Percentiles rank a stretch among this genome's conserved stretches.
phyloP scores from a whole-genome alignment of 2,329 filamentous ascomycete genomes.

The Nemania abortiva region DNA sequence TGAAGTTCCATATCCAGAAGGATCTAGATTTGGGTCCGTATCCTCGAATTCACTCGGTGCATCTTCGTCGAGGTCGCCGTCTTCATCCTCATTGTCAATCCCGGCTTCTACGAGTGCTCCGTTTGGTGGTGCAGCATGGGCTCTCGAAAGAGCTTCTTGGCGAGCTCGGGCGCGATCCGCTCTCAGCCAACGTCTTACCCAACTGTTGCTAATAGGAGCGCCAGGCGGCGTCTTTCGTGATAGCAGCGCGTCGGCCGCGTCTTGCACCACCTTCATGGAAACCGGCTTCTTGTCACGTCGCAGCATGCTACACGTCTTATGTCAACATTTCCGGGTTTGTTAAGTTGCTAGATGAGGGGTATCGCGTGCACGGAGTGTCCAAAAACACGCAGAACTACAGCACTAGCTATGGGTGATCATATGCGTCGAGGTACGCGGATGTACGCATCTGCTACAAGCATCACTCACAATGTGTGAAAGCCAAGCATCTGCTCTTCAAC shows the following conservation, averaged over 20 bases:
- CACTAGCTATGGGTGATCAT: neutral
- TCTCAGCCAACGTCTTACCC: slow-evolving; percentile 28
- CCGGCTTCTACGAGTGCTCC: slow-evolving; percentile 8
- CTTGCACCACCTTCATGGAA: slow-evolving; percentile 21
- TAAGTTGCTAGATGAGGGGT: neutral
- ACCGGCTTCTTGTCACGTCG: slow-evolving; percentile 23
- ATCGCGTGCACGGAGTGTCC: neutral
- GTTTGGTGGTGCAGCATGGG: neutral
- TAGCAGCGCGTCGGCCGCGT: slow-evolving; percentile 30
- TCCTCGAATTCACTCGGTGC: slow-evolving; percentile 9
- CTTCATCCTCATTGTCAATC: slow-evolving; percentile 16
- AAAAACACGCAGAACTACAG: too few relatives aligned
- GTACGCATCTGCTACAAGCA: neutral
- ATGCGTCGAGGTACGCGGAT: neutral
- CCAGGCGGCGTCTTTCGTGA: slow-evolving; percentile 22
- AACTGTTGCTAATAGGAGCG: slow-evolving; percentile 21
- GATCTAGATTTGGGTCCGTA: neutral
- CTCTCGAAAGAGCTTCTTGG: slow-evolving; percentile 5
- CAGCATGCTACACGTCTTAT: slow-evolving; percentile 20
- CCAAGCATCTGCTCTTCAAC: slow-evolving; percentile 35
- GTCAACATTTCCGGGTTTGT: slow-evolving; percentile 8
- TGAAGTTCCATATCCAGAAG: neutral
- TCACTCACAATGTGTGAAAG: slow-evolving; percentile 33
- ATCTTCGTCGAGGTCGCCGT: slow-evolving; percentile 25
- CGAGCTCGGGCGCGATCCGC: slow-evolving; percentile 25